A percentile compares a stretch with the other conserved stretches of the same genome.
phyloP scores from a whole-genome alignment of 495 filamentous ascomycete genomes.

The Penicillium steckii region DNA sequence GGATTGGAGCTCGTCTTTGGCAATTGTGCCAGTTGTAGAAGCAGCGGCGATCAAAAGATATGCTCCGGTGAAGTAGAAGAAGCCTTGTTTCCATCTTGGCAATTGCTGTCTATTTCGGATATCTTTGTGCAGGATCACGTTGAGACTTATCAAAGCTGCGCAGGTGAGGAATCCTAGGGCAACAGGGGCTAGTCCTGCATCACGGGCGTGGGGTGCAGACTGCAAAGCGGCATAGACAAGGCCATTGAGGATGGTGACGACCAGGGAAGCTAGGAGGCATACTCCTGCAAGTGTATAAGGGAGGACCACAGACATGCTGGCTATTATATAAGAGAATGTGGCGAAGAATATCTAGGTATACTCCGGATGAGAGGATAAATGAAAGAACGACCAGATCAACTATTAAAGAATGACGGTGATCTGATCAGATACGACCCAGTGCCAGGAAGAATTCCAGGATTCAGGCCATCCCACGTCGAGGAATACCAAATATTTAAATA shows the following conservation, averaged over 20 bases:
- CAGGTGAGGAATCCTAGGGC: conserved; percentile 30
- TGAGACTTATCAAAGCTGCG: conserved; percentile 23
- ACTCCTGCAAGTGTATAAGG: conserved; percentile 27
- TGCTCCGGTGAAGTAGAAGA: conserved; percentile 20
- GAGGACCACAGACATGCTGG: conserved; percentile 8
- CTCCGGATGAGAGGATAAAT: conserved; percentile 4
- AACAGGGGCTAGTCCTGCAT: conserved; percentile 26
- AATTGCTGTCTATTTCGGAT: conserved; percentile 14
- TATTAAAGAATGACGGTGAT: not conserved
- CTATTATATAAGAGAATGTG: conserved; percentile 16
- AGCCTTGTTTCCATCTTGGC: conserved; percentile 19
- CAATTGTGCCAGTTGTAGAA: conserved; percentile 30
- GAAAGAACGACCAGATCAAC: conserved; percentile 1
- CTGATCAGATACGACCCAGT: not conserved
- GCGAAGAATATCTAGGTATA: not conserved
- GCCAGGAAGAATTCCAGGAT: too few relatives aligned
- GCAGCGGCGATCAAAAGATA: conserved; percentile 34
- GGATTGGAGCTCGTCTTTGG: conserved; percentile 19
- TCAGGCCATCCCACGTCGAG: not conserved
- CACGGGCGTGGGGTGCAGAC: conserved; percentile 12
- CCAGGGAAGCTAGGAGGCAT: conserved; percentile 25
- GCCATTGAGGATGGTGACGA: conserved; percentile 34
- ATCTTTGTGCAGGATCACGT: conserved; percentile 25
- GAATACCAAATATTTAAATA: conserved; percentile 23
- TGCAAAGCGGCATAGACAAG: conserved; percentile 29